phyloP scores from a whole-genome alignment of 129 eudicot genomes.

The Flaveria trinervia region DNA sequence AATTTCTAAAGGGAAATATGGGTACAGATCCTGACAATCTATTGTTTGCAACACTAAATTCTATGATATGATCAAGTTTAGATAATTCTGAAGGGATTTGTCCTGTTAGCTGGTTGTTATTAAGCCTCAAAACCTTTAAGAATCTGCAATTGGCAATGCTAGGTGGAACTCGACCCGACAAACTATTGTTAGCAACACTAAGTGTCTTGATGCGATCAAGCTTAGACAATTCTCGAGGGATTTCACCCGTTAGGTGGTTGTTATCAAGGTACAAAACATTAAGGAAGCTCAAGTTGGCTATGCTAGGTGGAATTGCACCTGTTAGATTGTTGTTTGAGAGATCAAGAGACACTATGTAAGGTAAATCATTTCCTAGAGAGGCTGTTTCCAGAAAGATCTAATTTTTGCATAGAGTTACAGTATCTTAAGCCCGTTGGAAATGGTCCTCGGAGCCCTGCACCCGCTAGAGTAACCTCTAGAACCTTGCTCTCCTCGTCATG shows the following conservation, averaged over 20 bases:
- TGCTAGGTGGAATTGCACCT: slow-evolving; percentile 34
- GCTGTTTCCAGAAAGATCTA: slow-evolving; percentile 43
- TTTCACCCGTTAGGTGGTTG: slow-evolving; percentile 37
- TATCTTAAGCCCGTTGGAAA: slow-evolving; percentile 39
- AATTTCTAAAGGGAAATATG: not conserved
- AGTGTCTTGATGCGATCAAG: slow-evolving; percentile 31
- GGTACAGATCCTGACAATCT: not conserved
- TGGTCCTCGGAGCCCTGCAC: slow-evolving; percentile 38
- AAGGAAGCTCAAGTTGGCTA: slow-evolving; percentile 29
- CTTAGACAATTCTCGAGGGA: slow-evolving; percentile 30
- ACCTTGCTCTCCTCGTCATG: slow-evolving; percentile 28
- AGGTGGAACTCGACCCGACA: not conserved
- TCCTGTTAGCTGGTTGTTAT: slow-evolving; percentile 33
- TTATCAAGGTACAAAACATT: slow-evolving; percentile 35
- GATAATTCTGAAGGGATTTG: slow-evolving; percentile 38
- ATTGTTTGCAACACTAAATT: slow-evolving; percentile 1
- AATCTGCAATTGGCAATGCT: slow-evolving; percentile 26
- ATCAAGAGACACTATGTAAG: slow-evolving; percentile 26
- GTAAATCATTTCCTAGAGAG: slow-evolving; percentile 12
- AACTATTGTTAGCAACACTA: not conserved
- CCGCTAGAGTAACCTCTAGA: slow-evolving; percentile 10
- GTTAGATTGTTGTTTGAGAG: slow-evolving; percentile 43
- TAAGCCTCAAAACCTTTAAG: slow-evolving; percentile 36
- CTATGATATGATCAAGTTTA: not conserved
- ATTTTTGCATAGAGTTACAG: slow-evolving; percentile 22